phyloP scores from a whole-genome alignment of 2,329 filamentous ascomycete species.

The Fusarium luffae region DNA sequence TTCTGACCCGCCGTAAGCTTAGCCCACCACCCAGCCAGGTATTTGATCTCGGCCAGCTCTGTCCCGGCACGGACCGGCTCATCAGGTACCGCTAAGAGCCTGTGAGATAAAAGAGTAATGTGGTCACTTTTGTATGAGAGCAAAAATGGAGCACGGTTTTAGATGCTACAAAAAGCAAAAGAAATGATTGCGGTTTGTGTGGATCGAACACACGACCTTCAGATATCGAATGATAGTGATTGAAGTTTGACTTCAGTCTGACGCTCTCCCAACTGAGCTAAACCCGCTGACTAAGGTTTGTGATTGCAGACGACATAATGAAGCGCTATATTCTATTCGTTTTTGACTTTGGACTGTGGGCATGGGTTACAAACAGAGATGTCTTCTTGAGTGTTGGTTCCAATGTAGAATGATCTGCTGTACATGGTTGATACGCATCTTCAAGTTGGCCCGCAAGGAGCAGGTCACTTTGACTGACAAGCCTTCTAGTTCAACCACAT shows the following conservation, averaged over 20 bases:
- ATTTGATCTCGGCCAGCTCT: background rate
- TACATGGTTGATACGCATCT: background rate
- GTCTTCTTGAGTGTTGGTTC: background rate
- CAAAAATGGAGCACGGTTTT: background rate
- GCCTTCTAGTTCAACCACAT: background rate
- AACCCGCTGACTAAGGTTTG: conserved; percentile 25
- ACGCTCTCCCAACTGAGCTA: conserved; percentile 37
- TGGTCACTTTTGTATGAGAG: background rate
- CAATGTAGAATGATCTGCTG: background rate
- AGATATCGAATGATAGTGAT: conserved; percentile 22
- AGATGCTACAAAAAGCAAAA: background rate
- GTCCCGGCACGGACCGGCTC: background rate
- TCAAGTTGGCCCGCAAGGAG: background rate
- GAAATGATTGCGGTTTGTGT: conserved; percentile 14
- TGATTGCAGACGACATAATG: background rate
- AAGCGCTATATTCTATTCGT: accelerated
- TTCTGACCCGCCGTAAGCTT: background rate
- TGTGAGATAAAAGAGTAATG: background rate
- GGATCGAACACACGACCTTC: conserved; percentile 36
- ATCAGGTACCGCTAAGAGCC: background rate
- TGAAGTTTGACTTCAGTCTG: conserved; percentile 33
- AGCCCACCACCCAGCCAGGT: background rate
- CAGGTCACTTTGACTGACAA: background rate
- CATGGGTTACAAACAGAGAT: background rate
- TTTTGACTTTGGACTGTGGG: background rate